phyloP scores from a whole-genome alignment of 768 basidiomycete genomes.

The Stropharia rugosoannulata region DNA sequence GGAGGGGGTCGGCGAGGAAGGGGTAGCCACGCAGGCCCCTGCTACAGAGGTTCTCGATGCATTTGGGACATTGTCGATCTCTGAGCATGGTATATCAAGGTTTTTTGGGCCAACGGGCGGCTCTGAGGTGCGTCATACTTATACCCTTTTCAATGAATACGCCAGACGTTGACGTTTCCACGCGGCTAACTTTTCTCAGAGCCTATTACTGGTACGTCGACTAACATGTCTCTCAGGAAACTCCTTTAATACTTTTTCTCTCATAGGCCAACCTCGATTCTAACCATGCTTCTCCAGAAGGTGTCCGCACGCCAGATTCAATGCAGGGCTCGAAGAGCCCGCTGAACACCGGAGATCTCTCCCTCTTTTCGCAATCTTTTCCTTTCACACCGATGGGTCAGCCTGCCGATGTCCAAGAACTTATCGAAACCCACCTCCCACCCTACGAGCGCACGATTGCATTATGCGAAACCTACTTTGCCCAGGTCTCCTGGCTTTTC shows the following conservation, averaged over 20 bases:
- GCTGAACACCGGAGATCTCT: conserved; percentile 24
- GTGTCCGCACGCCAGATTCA: conserved; percentile 23
- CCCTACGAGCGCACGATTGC: conserved; percentile 48
- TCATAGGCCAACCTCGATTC: conserved; percentile 24
- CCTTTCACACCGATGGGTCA: conserved; percentile 63
- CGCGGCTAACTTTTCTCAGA: conserved; percentile 13
- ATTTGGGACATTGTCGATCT: conserved; percentile 61
- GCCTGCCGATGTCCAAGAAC: conserved; percentile 40
- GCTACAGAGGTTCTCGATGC: conserved; percentile 48
- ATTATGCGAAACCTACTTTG: conserved; percentile 64
- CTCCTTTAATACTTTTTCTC: conserved; percentile 21
- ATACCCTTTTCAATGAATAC: background rate
- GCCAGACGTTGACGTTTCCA: background rate
- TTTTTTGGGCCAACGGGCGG: conserved; percentile 72
- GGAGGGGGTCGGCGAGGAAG: conserved; percentile 22
- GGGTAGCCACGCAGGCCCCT: conserved; percentile 2
- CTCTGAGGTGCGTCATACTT: conserved; percentile 50
- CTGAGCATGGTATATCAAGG: conserved; percentile 57
- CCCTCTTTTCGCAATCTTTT: conserved; percentile 59
- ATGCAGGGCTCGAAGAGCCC: conserved; percentile 19
- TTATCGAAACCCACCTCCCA: conserved; percentile 56
- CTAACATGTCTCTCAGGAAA: conserved; percentile 11
- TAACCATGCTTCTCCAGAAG: conserved; percentile 18
- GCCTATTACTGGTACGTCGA: conserved; percentile 23
- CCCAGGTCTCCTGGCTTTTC: conserved; percentile 61